These are phyloP conservation scores for Fusarium anguioides DNA, from an alignment of 2,329 filamentous ascomycete species.

Conservation along the genomic window DNA sequence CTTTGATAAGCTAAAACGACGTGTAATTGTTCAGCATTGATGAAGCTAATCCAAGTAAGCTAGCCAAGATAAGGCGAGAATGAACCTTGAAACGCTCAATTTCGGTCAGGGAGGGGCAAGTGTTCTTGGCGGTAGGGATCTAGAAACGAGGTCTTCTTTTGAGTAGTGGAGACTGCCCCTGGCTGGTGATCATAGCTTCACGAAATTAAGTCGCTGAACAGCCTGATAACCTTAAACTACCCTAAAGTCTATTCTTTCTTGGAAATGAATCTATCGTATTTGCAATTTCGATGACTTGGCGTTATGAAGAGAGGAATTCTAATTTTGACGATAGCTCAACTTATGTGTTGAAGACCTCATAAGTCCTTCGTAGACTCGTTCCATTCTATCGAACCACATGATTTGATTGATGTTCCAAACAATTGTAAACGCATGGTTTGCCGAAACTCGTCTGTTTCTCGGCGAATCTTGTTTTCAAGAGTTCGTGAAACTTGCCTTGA, in stretches of 20 bases:
- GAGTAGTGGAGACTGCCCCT: slow-evolving; percentile 5
- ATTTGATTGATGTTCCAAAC: background rate
- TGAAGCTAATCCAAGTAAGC: background rate
- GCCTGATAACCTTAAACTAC: slow-evolving; percentile 1
- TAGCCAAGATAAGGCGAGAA: background rate
- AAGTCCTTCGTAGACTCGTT: background rate
- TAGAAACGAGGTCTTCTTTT: slow-evolving; percentile 1
- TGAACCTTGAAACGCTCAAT: slow-evolving; percentile 16
- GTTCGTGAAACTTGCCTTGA: slow-evolving; percentile 8
- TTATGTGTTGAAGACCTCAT: too few species aligned
- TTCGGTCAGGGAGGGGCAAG: background rate
- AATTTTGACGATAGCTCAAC: background rate
- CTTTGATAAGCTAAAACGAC: too few species aligned
- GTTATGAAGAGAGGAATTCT: background rate
- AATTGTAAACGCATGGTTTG: background rate
- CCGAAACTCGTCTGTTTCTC: background rate
- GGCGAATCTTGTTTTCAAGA: background rate
- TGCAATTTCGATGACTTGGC: background rate
- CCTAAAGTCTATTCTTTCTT: background rate
- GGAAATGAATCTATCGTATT: background rate
- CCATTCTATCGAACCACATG: background rate
- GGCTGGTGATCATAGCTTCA: slow-evolving; percentile 17
- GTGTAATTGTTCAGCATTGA: too few species aligned
- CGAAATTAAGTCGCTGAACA: background rate
- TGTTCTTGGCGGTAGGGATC: slow-evolving; percentile 19